Evolutionary conservation across 1,139 yeast genomes (phyloP).

Genomic region (Blastobotrys apis): DNA sequence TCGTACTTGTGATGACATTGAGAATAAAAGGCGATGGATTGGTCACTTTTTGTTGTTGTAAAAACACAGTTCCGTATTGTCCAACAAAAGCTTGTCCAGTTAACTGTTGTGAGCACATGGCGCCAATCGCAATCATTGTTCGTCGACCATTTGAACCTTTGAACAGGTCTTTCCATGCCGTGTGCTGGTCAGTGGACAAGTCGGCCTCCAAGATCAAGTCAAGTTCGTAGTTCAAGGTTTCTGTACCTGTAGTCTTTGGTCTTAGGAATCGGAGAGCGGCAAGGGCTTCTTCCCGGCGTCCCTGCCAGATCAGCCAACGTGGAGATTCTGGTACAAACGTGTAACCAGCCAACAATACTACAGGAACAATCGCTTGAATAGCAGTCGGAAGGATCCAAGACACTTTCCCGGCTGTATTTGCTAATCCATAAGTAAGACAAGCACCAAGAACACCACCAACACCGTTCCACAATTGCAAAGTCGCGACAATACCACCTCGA

Average conservation of each 20-base stretch:
- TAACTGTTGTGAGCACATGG: constrained; percentile 14
- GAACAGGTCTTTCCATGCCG: constrained; percentile 12
- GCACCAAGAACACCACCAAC: constrained; percentile 14
- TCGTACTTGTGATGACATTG: constrained; percentile 5
- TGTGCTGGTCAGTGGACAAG: neutral
- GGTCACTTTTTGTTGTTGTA: constrained; percentile 14
- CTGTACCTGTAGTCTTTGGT: neutral
- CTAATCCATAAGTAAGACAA: constrained; percentile 11
- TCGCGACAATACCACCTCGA: constrained; percentile 13
- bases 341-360: constrained; percentile 8
- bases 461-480: constrained; percentile 14
- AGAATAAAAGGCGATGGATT: constrained; percentile 13
- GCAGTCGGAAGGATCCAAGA: constrained; percentile 16
- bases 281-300: constrained; percentile 14
- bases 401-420: constrained; percentile 2
- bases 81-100: constrained; percentile 14
- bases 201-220: constrained; percentile 15
- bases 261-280: constrained; percentile 8
- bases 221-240: constrained; percentile 9
- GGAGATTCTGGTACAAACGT: constrained; percentile 19
- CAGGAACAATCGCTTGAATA: constrained; percentile 15
- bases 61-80: constrained; percentile 16
- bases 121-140: constrained; percentile 14
- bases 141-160: constrained; percentile 12
- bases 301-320: constrained; percentile 16